A percentile compares a stretch with the other conserved stretches of the same genome.
Conservation (phyloP, 1,284 basidiomycete species). For the Trametes sp. region DNA sequence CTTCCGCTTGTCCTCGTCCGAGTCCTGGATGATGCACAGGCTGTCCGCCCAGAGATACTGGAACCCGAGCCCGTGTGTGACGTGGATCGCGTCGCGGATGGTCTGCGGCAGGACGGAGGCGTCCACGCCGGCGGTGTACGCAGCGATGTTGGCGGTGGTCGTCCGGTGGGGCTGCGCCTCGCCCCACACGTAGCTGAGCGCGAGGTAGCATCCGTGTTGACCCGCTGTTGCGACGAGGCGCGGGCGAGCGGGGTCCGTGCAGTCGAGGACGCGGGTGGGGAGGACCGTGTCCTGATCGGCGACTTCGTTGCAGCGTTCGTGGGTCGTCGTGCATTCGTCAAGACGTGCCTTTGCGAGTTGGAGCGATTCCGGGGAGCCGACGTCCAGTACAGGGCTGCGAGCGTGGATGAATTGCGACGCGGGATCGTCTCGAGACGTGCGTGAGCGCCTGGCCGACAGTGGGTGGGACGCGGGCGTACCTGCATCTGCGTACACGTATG, state of each 20-base stretch:
- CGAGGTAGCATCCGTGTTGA: background rate
- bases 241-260: conserved; percentile 5
- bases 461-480: too few relatives aligned
- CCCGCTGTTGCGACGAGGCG: background rate
- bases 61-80: background rate
- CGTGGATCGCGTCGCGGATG: conserved; percentile 4
- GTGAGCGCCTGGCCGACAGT: too few relatives aligned
- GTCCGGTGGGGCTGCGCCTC: conserved; percentile 12
- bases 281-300: background rate
- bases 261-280: conserved; percentile 20
- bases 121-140: conserved; percentile 2
- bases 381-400: background rate
- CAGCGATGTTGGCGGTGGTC: background rate
- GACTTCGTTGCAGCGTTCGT: too few relatives aligned
- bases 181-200: conserved; percentile 28
- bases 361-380: too few relatives aligned
- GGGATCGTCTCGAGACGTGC: background rate
- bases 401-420: background rate
- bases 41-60: conserved; percentile 11
- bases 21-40: conserved; percentile 16
- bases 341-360: background rate
- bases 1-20: conserved; percentile 1
- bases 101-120: background rate
- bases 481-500: too few relatives aligned
- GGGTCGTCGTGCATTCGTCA: background rate